Base-by-base conservation (phyloP, 192 early-diverging fungal species). In the Gigaspora rosea region DNA sequence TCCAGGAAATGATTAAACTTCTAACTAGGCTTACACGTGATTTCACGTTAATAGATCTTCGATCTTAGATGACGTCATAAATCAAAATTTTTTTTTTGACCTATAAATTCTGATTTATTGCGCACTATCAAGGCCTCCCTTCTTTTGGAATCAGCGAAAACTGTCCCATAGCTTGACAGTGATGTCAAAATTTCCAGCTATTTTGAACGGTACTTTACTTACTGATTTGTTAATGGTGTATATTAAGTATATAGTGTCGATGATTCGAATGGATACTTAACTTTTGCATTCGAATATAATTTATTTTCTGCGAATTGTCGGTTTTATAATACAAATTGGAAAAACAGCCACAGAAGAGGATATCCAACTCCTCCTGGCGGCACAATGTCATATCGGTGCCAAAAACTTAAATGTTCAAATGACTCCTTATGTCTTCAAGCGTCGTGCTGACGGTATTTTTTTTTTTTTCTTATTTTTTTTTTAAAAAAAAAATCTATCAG, bases 301-400 rank as follows among this genome's bases (percentile, higher is more conserved):
- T 4, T 16, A 18, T 18, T 32, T 50, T 46, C n/a, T 41, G 36
- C 7, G 9, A 56, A 49, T 67, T 50, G 56, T 62, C 13, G 16
- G 12, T 74, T 47, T 27, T 73, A 27, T 56, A 54, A 33, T 22
- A n/a, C 18, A 41, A 57, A 47, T 59, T 46, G 15, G 41, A 61
- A 61, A 5, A 62, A 67, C 49, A 81, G 87, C 94, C 82, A 95
- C 94, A 82, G 94, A 97, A 83, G 90, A 95, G 85, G 97, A 97
- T 84, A 93, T 97, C 80, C 90, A 95, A 89, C 88, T 92, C 82
- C 91, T 99, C 82, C 91, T 99, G 82, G 92, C 94, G 80, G 98
- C 98, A 83, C 95, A 97, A 89, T 89, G 92, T 73, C 96, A 99
- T 94, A 90, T 99, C 88, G 98, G 98, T 79, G 92, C 96, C 88